Percentiles rank a stretch among this genome's conserved stretches.
Evolutionary conservation across 2,329 filamentous ascomycete species (phyloP).

Genomic region (Plectosphaerella sp.): DNA sequence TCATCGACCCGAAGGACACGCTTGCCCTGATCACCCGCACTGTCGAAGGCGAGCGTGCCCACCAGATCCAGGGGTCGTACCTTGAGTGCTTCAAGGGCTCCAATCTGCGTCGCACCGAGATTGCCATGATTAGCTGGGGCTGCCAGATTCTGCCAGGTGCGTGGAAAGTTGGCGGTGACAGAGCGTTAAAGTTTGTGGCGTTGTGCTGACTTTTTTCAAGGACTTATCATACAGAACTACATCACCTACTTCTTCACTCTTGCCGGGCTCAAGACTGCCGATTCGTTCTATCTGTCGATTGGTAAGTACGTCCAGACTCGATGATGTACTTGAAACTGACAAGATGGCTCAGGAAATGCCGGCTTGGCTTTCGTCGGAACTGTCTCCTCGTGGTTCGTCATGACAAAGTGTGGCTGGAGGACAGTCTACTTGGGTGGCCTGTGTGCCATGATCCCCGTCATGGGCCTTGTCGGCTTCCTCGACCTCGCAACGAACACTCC

Average conservation of each 20-base stretch:
- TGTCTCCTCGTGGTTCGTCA: conserved; percentile 36
- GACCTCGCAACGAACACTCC: conserved; percentile 36
- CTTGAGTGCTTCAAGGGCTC: conserved; percentile 42
- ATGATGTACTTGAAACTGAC: conserved; percentile 24
- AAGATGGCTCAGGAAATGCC: conserved; percentile 29
- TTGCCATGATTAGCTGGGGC: conserved; percentile 34
- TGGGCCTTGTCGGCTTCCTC: conserved; percentile 37
- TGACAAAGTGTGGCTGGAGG: conserved; percentile 35
- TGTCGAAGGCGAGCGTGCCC: conserved; percentile 37
- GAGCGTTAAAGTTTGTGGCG: background rate
- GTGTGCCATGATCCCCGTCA: conserved; percentile 25
- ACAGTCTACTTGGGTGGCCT: conserved; percentile 37
- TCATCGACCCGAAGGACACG: conserved; percentile 29
- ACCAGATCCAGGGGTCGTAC: conserved; percentile 32
- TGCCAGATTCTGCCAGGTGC: conserved; percentile 31
- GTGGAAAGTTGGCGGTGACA: background rate
- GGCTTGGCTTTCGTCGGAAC: conserved; percentile 38
- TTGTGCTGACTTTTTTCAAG: background rate
- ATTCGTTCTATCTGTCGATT: background rate
- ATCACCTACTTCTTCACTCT: background rate
- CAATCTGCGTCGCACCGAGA: conserved; percentile 40
- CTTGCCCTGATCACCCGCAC: conserved; percentile 38
- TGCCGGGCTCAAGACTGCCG: background rate
- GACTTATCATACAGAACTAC: background rate
- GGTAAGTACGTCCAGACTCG: background rate